Conservation (phyloP, 129 eudicot species). For the Flaveria bidentis region DNA sequence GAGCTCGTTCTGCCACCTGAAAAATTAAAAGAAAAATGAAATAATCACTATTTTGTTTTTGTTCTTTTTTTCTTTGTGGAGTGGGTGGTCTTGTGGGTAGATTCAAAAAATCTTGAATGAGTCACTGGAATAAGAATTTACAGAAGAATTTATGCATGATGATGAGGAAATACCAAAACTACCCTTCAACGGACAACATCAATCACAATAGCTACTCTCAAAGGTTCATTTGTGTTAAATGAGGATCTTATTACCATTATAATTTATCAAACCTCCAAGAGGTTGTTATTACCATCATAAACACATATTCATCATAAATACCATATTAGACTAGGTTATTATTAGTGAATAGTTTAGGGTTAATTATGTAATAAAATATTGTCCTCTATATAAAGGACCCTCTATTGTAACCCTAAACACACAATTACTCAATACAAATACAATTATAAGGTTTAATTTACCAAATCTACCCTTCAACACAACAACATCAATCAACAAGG, state of each 20-base stretch:
- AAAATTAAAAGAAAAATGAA: conserved; percentile 3
- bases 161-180: conserved; percentile 2
- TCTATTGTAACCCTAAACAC: no score
- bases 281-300: conserved; percentile 1
- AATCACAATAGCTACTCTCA: conserved; percentile 6
- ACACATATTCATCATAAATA: not conserved
- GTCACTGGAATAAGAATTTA: not conserved
- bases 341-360: no score
- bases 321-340: no score
- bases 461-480: not conserved
- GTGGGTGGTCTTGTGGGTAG: not conserved
- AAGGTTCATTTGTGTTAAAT: not conserved
- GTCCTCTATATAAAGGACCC: no score
- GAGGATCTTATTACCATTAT: not conserved
- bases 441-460: no score
- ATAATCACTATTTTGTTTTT: not conserved
- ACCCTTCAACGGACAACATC: conserved; percentile 22
- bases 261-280: no score
- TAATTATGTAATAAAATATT: no score
- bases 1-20: conserved; percentile 86
- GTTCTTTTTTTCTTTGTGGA: not conserved
- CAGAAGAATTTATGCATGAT: not conserved
- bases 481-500: not conserved
- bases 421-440: no score
- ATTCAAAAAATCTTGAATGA: conserved; percentile 11